Conservation (phyloP, 257 asterid species). For the Ligustrum vulgare region DNA sequence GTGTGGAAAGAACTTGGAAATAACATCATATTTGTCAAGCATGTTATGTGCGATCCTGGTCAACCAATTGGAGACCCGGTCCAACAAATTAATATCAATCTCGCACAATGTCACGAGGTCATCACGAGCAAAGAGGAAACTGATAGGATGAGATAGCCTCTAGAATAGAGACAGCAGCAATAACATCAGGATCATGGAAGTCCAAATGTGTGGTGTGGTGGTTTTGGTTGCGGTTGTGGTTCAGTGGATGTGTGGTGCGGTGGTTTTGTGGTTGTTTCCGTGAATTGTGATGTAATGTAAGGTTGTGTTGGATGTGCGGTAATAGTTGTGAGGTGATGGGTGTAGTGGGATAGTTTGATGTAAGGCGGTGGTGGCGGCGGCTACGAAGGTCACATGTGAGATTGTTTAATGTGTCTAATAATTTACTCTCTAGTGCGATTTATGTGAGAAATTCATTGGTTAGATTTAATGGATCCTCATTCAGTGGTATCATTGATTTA, state of each 20-base stretch:
- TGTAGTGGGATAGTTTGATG: too few species aligned
- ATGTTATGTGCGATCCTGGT: slow-evolving; percentile 65
- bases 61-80: slow-evolving; percentile 89
- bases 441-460: slow-evolving; percentile 48
- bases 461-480: slow-evolving; percentile 60
- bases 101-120: slow-evolving; percentile 84
- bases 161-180: slow-evolving; percentile 85
- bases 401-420: slow-evolving; percentile 78
- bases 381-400: too few species aligned
- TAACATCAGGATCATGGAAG: slow-evolving; percentile 88
- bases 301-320: too few species aligned
- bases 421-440: slow-evolving; percentile 61
- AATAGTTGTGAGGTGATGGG: too few species aligned
- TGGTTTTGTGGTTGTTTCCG: too few species aligned
- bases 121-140: slow-evolving; percentile 74
- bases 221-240: too few species aligned
- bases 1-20: slow-evolving; percentile 68
- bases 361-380: too few species aligned
- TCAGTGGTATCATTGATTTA: slow-evolving; percentile 46
- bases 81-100: slow-evolving; percentile 72
- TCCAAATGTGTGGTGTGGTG: too few species aligned
- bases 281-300: too few species aligned
- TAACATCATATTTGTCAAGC: slow-evolving; percentile 78
- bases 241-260: too few species aligned
- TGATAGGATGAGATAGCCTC: slow-evolving; percentile 84